Evolutionary conservation across 129 eudicot genomes (phyloP).

Genomic region (Flaveria sonorensis): DNA sequence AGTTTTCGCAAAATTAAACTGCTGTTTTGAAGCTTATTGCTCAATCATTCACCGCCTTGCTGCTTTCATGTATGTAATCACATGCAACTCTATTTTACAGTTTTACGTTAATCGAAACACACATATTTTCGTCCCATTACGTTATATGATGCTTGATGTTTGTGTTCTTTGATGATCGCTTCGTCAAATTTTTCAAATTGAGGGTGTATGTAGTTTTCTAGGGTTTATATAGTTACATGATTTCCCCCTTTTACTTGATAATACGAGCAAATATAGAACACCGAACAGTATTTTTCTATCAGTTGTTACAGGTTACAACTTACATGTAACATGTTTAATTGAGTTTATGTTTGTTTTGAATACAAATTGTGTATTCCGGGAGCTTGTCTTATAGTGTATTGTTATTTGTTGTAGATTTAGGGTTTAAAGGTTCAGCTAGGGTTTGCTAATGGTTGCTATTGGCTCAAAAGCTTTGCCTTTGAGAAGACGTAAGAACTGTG

Average conservation of each 20-base stretch:
- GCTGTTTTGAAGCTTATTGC: background rate
- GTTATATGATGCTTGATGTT: background rate
- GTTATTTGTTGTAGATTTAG: background rate
- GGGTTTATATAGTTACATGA: background rate
- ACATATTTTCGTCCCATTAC: background rate
- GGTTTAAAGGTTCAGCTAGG: background rate
- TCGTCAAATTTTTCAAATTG: background rate
- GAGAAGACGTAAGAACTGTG: slow-evolving; percentile 35
- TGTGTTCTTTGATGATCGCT: background rate
- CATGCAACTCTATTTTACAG: background rate
- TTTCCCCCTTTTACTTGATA: background rate
- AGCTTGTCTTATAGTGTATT: background rate
- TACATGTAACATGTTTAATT: background rate
- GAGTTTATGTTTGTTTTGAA: background rate
- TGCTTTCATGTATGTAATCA: background rate
- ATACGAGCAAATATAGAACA: background rate
- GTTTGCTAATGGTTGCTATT: slow-evolving; percentile 49
- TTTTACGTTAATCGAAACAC: background rate
- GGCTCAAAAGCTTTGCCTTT: slow-evolving; percentile 48
- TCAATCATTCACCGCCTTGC: background rate
- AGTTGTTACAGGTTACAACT: background rate
- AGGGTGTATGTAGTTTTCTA: background rate
- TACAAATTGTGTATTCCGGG: background rate
- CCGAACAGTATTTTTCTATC: background rate
- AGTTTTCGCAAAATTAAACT: too few relatives aligned